Base-by-base conservation (phyloP, 2,329 filamentous ascomycete genomes). In the Colletotrichum sp. region DNA sequence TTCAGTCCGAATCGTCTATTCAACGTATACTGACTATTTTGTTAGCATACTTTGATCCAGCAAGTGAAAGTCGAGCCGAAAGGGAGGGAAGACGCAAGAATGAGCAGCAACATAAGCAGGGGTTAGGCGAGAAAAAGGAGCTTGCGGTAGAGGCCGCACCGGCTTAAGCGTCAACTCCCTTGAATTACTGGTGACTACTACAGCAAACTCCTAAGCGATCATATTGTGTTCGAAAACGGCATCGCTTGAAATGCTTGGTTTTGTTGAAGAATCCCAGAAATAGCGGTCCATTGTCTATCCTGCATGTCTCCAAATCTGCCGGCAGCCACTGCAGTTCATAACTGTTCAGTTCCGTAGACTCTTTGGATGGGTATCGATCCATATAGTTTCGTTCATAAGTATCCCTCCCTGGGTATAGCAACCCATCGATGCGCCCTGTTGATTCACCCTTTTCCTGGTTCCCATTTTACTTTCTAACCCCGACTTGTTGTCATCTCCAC, bases 1-100 rank as follows among this genome's bases (percentile, higher is more conserved):
- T 16, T 13, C 55, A 16, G 13, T 59, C 22, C 15, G 24, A 59
- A 9, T 26, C 8, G 55, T 28, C 26, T 28, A 28, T 18, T 12
- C 26, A 16, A 5, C 55, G 4, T 4, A 59, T 65, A 28, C 44
- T 73, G 22, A 70, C 24, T 8, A 7, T 55, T 57, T 8, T 7
- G 48, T 30, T 44, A 84, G 83, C 84, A 7, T 84, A 80, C 66
- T 83, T 81, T 71, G 83, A 84, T 39, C 79, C 80, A 5, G 72
- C 68, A 16, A 84, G 83, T 57, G 83, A 85, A 64, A 80, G 75
- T 74, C 22, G 79, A 80, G 59, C 64, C 7, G 55, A 81, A 24
- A 39, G 59, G 6, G 12, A 63, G 18, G 5, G n/a, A 32, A 64
- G 55, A 70, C 34, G 62, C 8, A 68, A 72, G 30, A n/a, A 8